Percentiles rank a stretch among this genome's conserved stretches.
Conservation (phyloP, 108 stramenopile species). For the Nannochloropsis granulata region DNA sequence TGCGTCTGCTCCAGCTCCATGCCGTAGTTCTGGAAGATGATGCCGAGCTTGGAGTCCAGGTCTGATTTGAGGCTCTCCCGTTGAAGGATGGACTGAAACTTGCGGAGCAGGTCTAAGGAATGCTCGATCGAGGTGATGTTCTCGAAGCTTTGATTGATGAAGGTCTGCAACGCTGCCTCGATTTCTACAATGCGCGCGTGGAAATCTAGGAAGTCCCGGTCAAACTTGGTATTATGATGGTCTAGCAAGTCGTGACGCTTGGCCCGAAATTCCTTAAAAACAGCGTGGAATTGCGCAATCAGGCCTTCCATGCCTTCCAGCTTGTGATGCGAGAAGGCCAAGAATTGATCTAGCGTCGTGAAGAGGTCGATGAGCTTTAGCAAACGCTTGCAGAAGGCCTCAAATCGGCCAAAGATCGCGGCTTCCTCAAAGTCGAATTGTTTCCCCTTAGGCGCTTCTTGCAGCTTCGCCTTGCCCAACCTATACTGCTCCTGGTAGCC, state of each 20-base stretch:
- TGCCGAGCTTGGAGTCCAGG: conserved; percentile 65
- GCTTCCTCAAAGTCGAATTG: conserved; percentile 70
- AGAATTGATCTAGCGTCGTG: conserved; percentile 68
- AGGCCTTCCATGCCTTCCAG: conserved; percentile 73
- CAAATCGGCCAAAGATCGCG: conserved; percentile 70
- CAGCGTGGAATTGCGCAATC: conserved; percentile 53
- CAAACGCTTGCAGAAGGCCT: conserved; percentile 68
- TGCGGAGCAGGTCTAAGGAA: conserved; percentile 56
- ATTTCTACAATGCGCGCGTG: conserved; percentile 58
- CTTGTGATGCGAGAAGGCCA: conserved; percentile 52
- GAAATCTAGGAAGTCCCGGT: conserved; percentile 75
- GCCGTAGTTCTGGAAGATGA: conserved; percentile 78
- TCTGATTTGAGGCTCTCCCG: conserved; percentile 63
- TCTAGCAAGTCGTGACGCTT: conserved; percentile 68
- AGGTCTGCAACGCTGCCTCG: conserved; percentile 57
- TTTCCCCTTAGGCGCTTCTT: conserved; percentile 54
- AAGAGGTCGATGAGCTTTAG: conserved; percentile 81
- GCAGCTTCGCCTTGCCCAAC: conserved; percentile 60
- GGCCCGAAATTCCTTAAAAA: conserved; percentile 54
- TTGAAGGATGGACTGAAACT: conserved; percentile 67
- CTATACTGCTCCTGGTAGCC: conserved; percentile 73
- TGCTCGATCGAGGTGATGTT: conserved; percentile 65
- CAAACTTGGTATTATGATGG: conserved; percentile 60
- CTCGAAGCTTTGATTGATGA: conserved; percentile 74
- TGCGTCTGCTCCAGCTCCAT: conserved; percentile 74